Percentiles rank a stretch among this genome's conserved stretches.
Conservation (phyloP, 2,329 filamentous ascomycete genomes). For the Ceratocystis colombiana region DNA sequence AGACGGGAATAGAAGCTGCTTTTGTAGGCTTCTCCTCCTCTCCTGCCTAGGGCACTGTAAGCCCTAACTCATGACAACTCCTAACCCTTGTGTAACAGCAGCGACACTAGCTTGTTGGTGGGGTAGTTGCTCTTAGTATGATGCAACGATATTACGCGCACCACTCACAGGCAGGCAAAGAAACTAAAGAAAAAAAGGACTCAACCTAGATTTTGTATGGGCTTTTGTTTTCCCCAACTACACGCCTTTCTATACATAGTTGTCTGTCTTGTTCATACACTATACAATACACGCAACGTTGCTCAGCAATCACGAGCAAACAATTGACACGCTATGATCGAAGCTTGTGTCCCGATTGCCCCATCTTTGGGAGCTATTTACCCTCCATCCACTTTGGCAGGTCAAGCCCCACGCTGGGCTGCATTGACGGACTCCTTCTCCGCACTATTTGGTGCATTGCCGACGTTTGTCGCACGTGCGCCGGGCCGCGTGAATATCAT, state of each 20-base stretch:
- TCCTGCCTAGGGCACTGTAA: too few relatives aligned
- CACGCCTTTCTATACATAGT: neutral
- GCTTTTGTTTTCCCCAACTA: neutral
- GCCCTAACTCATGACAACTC: too few relatives aligned
- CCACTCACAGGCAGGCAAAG: neutral
- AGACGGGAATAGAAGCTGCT: too few relatives aligned
- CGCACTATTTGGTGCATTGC: slow-evolving; percentile 54
- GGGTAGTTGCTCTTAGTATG: neutral
- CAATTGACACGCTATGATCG: neutral
- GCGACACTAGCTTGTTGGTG: neutral
- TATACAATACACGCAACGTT: neutral
- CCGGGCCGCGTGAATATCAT: slow-evolving; percentile 97
- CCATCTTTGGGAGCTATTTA: slow-evolving; percentile 73
- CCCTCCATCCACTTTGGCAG: slow-evolving; percentile 56
- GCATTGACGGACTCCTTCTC: slow-evolving; percentile 61
- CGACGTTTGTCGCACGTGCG: slow-evolving; percentile 77
- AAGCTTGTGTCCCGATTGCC: slow-evolving; percentile 55
- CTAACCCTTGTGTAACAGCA: slow-evolving; percentile 5
- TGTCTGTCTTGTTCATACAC: neutral
- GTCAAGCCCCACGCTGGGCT: slow-evolving; percentile 66
- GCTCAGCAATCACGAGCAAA: neutral
- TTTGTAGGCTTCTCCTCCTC: too few relatives aligned
- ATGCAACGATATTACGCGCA: slow-evolving; percentile 2
- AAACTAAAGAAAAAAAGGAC: neutral
- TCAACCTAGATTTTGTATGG: neutral